Conservation (phyloP, 768 basidiomycete species). For the Inosperma sp. region DNA sequence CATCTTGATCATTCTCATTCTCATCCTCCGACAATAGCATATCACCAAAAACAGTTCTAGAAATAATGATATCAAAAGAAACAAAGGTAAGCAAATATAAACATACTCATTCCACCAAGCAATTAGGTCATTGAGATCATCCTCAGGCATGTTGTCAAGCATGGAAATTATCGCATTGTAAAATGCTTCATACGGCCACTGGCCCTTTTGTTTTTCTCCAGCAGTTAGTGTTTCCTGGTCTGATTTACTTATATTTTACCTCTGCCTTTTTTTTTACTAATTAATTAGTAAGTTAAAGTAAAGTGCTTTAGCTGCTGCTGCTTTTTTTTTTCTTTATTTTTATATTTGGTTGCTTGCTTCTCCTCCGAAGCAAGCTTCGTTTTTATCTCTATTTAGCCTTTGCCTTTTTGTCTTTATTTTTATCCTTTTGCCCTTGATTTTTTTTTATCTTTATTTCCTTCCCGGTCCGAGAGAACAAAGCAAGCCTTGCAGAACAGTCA, state of each 20-base stretch:
- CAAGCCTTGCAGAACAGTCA: background rate
- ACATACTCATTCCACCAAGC: constrained; percentile 5
- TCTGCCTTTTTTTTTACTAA: too few species aligned
- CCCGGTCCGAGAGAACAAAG: background rate
- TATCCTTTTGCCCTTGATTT: too few species aligned
- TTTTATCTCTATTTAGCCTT: too few species aligned
- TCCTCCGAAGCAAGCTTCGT: too few species aligned
- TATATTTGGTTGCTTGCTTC: too few species aligned
- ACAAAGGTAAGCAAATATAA: background rate
- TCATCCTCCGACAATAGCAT: background rate
- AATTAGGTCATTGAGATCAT: background rate
- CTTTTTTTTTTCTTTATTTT: too few species aligned
- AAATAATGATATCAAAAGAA: background rate
- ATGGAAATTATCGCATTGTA: background rate
- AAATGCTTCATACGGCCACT: background rate
- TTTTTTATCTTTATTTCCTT: too few species aligned
- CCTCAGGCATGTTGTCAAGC: background rate
- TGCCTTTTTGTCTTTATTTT: too few species aligned
- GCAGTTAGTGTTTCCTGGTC: background rate
- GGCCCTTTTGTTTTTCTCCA: background rate
- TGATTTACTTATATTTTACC: too few species aligned
- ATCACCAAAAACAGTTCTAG: background rate
- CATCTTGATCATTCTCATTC: background rate
- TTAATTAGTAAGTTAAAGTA: too few species aligned
- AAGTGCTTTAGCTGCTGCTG: too few species aligned